Evolutionary conservation across 768 basidiomycete species (phyloP).

Genomic region (Megacollybia marginata): DNA sequence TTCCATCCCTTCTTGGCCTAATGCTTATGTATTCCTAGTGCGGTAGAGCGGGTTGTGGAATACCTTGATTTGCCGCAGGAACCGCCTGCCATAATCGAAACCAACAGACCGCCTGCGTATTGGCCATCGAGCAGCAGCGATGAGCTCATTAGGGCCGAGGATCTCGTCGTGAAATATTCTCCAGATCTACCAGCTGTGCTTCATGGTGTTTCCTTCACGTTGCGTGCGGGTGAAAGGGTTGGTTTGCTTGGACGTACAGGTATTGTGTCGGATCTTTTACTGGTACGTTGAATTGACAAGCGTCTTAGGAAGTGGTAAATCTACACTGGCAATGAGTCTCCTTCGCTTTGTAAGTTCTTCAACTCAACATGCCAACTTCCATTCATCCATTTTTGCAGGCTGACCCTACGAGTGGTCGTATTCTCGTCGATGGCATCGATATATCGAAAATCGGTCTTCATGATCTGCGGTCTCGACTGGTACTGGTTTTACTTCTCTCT

Average conservation of each 20-base stretch:
- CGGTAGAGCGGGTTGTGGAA: conserved; percentile 87
- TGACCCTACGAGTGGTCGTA: conserved; percentile 69
- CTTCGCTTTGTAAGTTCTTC: conserved; percentile 62
- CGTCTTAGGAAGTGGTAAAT: conserved; percentile 62
- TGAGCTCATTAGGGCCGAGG: conserved; percentile 58
- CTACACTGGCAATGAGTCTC: conserved; percentile 80
- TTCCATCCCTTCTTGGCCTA: neutral
- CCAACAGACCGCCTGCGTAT: conserved; percentile 76
- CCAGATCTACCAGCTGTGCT: conserved; percentile 80
- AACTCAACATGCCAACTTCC: neutral
- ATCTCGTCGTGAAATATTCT: conserved; percentile 76
- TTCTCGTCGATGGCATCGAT: conserved; percentile 84
- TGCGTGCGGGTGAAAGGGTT: conserved; percentile 67
- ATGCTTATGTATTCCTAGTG: conserved; percentile 32
- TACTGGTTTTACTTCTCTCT: conserved; percentile 15
- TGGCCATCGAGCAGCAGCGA: conserved; percentile 78
- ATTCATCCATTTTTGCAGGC: conserved; percentile 29
- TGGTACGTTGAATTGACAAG: neutral
- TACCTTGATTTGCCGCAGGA: conserved; percentile 89
- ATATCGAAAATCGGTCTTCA: conserved; percentile 80
- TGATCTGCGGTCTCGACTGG: conserved; percentile 71
- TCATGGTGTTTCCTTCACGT: conserved; percentile 63
- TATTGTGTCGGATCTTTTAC: conserved; percentile 8
- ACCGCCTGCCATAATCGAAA: conserved; percentile 69
- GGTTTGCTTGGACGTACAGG: conserved; percentile 79